Evolutionary conservation across 1,139 yeast species (phyloP).

Genomic region (Lizanozyma gosingica): DNA sequence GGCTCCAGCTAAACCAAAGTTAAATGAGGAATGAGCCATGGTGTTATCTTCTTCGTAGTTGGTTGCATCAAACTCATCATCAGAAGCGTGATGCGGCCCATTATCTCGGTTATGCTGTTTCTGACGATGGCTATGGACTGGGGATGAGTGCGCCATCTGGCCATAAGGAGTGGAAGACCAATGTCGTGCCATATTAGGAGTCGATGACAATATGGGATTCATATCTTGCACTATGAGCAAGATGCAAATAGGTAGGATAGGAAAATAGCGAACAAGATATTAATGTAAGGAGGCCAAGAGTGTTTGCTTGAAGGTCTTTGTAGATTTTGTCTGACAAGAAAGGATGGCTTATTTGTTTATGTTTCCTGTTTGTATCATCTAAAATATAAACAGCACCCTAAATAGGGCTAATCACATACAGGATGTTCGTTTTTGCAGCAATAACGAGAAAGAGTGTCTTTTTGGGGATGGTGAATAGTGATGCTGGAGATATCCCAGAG

Average conservation of each 20-base stretch:
- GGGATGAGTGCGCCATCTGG: conserved; percentile 2
- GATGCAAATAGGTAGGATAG: no score
- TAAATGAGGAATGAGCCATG: background rate
- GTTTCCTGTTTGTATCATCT: background rate
- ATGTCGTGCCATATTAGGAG: background rate
- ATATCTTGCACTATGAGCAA: no score
- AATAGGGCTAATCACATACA: no score
- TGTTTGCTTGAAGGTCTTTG: no score
- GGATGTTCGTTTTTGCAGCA: no score
- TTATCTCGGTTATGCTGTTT: conserved; percentile 1
- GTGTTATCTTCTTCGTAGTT: background rate
- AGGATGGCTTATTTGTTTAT: background rate
- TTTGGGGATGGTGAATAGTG: no score
- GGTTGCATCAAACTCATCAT: background rate
- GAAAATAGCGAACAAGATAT: no score
- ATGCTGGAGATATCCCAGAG: no score
- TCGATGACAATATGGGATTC: background rate
- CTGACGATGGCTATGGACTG: conserved; percentile 6
- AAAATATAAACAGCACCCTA: background rate
- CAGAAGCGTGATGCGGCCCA: background rate
- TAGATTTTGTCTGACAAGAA: no score
- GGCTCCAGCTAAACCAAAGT: background rate
- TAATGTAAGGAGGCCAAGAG: no score
- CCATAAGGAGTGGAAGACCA: background rate
- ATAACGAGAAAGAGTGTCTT: no score